phyloP scores from a whole-genome alignment of 2,329 filamentous ascomycete species.

The Beauveria scarabaeidicola region DNA sequence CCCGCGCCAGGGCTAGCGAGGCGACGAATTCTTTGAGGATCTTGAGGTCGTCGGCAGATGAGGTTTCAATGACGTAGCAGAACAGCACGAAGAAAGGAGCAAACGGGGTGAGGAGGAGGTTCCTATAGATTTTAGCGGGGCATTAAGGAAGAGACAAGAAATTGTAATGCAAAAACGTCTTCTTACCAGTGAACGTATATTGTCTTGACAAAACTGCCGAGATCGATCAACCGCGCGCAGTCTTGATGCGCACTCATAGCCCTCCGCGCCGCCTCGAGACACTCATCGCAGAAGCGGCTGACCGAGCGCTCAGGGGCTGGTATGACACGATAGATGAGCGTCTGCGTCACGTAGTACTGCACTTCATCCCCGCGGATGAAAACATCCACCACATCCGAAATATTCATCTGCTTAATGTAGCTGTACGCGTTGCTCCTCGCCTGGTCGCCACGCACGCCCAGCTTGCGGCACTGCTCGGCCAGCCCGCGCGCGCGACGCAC shows the following conservation, averaged over 20 bases:
- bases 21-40: constrained; percentile 47
- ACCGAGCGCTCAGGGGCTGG: constrained; percentile 34
- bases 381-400: constrained; percentile 33
- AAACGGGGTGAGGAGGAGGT: constrained; percentile 48
- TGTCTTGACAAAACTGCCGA: constrained; percentile 32
- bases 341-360: constrained; percentile 38
- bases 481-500: constrained; percentile 30
- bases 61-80: constrained; percentile 48
- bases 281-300: constrained; percentile 39
- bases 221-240: constrained; percentile 35
- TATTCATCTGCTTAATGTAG: constrained; percentile 29
- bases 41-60: constrained; percentile 42
- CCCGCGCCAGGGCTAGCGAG: constrained; percentile 43
- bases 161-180: not conserved
- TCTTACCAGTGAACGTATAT: constrained; percentile 46
- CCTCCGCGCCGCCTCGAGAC: constrained; percentile 40
- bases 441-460: constrained; percentile 28
- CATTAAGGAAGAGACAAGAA: not conserved
- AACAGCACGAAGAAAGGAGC: constrained; percentile 53
- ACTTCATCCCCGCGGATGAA: constrained; percentile 40
- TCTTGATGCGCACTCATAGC: constrained; percentile 38
- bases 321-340: constrained; percentile 44
- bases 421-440: constrained; percentile 27
- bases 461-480: constrained; percentile 28
- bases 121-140: constrained; percentile 26